Evolutionary conservation across 306 rosid genomes (phyloP).

Genomic region (Morella rubra): DNA sequence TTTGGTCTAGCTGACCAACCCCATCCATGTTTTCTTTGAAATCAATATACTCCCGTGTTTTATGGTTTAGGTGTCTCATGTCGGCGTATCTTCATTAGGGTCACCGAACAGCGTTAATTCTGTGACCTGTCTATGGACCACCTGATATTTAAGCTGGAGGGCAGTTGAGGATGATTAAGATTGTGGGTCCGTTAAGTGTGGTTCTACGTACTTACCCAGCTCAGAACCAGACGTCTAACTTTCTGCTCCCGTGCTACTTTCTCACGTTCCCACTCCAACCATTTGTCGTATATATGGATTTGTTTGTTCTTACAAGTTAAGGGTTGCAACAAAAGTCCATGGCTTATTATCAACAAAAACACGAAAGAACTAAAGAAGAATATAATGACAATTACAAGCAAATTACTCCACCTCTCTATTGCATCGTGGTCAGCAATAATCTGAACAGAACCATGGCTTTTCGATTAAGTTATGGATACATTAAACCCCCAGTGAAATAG

Average conservation of each 20-base stretch:
- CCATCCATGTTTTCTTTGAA: not conserved
- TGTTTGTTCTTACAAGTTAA: not conserved
- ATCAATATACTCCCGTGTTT: conserved; percentile 4
- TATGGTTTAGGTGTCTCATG: no score
- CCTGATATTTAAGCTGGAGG: conserved; percentile 27
- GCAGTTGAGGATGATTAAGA: conserved; percentile 43
- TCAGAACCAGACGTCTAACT: no score
- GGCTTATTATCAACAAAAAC: not conserved
- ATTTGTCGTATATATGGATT: not conserved
- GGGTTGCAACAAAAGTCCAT: not conserved
- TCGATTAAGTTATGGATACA: no score
- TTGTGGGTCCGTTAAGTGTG: conserved; percentile 31
- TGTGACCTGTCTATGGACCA: conserved; percentile 33
- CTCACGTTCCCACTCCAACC: not conserved
- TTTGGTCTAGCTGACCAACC: not conserved
- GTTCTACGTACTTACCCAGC: no score
- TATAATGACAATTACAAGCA: not conserved
- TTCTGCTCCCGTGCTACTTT: not conserved
- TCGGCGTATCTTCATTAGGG: no score
- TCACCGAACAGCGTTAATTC: not conserved
- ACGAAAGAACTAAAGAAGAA: not conserved
- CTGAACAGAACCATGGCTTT: not conserved
- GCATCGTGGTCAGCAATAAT: not conserved
- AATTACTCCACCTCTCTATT: not conserved
- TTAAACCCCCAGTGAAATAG: no score